These are phyloP conservation scores for Coriaria nepalensis DNA, from an alignment of 306 rosid genomes.

Conservation along the genomic window DNA sequence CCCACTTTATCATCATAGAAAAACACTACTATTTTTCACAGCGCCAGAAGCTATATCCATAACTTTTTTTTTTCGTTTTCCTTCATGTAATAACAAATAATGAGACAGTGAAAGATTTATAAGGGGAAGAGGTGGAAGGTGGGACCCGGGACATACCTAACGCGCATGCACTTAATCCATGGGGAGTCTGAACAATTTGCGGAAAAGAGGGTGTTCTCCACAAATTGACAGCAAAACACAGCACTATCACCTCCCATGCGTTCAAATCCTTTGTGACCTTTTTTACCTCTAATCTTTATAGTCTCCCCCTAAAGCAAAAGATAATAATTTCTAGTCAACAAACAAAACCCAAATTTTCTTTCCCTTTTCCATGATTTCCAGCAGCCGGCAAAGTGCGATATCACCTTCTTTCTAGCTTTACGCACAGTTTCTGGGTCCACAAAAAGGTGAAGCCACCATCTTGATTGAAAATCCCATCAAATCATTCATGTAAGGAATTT, in stretches of 20 bases:
- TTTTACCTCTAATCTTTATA: conserved; percentile 21
- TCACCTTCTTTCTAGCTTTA: conserved; percentile 33
- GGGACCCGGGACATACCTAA: conserved; percentile 51
- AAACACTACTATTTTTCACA: too few species aligned
- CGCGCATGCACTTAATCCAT: conserved; percentile 73
- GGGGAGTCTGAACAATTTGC: conserved; percentile 30
- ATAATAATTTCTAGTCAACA: conserved; percentile 37
- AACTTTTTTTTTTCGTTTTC: too few species aligned
- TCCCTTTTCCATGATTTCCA: not conserved
- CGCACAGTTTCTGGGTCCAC: conserved; percentile 29
- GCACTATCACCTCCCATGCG: conserved; percentile 48
- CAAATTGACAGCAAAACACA: conserved; percentile 48
- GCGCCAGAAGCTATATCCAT: too few species aligned
- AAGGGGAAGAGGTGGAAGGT: conserved; percentile 31
- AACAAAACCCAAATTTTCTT: conserved; percentile 17
- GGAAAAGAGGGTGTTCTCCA: conserved; percentile 29
- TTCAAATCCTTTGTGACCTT: conserved; percentile 33
- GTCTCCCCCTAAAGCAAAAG: conserved; percentile 30
- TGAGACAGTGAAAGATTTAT: conserved; percentile 34
- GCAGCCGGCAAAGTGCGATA: conserved; percentile 20
- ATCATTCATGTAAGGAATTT: conserved; percentile 24
- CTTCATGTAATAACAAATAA: not conserved
- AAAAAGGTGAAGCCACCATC: conserved; percentile 18
- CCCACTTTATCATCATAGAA: too few species aligned
- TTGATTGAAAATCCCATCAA: conserved; percentile 24